Conservation (phyloP, 2,329 filamentous ascomycete genomes). For the Amesomyces nigricolor region DNA sequence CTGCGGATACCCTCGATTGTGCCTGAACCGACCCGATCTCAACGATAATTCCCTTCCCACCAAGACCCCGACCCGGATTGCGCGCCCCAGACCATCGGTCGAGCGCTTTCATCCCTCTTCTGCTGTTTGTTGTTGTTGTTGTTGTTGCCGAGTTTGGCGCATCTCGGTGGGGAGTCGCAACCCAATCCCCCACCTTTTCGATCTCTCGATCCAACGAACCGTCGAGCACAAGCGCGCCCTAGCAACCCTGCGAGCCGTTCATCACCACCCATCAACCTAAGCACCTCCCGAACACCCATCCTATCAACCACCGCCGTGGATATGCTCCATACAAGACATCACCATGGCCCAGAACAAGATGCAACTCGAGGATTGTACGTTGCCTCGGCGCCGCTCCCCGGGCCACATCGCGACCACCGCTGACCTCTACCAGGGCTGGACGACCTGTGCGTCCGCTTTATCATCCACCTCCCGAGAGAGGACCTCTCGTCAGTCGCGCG, state of each 20-base stretch:
- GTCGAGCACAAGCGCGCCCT: background rate
- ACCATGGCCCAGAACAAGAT: slow-evolving; percentile 73
- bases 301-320: slow-evolving; percentile 34
- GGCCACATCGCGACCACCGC: background rate
- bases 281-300: background rate
- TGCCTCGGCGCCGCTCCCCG: background rate
- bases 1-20: no score
- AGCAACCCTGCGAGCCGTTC: background rate
- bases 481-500: slow-evolving; percentile 85
- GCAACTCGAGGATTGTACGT: slow-evolving; percentile 82
- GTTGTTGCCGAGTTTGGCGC: background rate
- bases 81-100: background rate
- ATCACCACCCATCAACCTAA: background rate
- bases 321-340: slow-evolving; percentile 55
- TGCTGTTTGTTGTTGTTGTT: background rate
- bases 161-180: slow-evolving; percentile 6
- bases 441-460: slow-evolving; percentile 95
- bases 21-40: no score
- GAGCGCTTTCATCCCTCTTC: background rate
- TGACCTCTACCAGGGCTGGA: slow-evolving; percentile 66
- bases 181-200: background rate
- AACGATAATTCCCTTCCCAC: no score
- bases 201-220: background rate
- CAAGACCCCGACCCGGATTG: no score
- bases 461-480: slow-evolving; percentile 90